These are phyloP conservation scores for Ustanciosporium gigantosporum DNA, from an alignment of 1,284 basidiomycete genomes.

Conservation along the genomic window DNA sequence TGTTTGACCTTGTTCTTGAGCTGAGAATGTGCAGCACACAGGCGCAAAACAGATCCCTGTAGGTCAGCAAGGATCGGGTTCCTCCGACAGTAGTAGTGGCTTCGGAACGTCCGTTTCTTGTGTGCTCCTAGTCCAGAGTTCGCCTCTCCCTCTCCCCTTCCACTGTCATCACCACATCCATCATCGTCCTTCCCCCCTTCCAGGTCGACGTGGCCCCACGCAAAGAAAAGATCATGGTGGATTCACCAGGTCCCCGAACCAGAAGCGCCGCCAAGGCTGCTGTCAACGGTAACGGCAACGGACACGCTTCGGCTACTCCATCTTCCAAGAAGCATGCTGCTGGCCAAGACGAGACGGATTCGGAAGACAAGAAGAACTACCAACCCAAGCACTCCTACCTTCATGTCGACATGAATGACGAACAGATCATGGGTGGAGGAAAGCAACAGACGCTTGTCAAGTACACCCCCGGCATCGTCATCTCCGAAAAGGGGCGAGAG, in stretches of 20 bases:
- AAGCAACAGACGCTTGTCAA: constrained; percentile 51
- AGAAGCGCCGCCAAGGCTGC: constrained; percentile 27
- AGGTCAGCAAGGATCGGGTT: too few relatives aligned
- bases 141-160: background rate
- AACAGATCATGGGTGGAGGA: constrained; percentile 57
- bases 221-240: too few relatives aligned
- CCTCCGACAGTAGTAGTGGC: too few relatives aligned
- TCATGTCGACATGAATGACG: constrained; percentile 53
- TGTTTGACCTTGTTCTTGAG: too few relatives aligned
- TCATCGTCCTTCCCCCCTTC: background rate
- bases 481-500: constrained; percentile 54
- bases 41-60: too few relatives aligned
- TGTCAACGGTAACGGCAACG: constrained; percentile 7
- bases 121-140: too few relatives aligned
- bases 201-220: too few relatives aligned
- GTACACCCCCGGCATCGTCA: constrained; percentile 57
- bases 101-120: too few relatives aligned
- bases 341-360: constrained; percentile 17
- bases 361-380: constrained; percentile 28
- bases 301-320: constrained; percentile 4
- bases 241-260: constrained; percentile 38
- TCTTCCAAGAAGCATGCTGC: constrained; percentile 26
- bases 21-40: too few relatives aligned
- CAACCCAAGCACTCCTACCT: constrained; percentile 47
- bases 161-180: background rate